Evolutionary conservation across 176 grass and related monocot genomes (phyloP), one percentile per base, ranked within the genome.

Genomic region (Eremochloa ophiuroides): DNA sequence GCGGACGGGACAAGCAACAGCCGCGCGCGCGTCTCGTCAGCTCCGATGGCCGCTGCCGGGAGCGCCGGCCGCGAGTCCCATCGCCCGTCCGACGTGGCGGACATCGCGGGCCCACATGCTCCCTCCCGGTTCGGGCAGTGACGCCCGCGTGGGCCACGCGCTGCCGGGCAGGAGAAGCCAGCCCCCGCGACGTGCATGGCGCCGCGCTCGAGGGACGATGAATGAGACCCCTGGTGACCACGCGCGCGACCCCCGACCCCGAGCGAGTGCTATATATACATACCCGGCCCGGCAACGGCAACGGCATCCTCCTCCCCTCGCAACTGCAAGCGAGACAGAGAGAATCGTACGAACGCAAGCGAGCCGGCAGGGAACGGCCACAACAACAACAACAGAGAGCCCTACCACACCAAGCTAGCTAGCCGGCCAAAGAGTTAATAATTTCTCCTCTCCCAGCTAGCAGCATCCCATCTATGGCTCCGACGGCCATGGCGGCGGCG

Each of bases 141-240:
- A 91, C 84, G 84, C 71, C 75, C 22, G 67, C 38, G 81, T 88
- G 88, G 95, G 92, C 83, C 92, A 85, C 77, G 46, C 80, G 16
- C 38, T 94, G 87, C 40, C 85, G 76, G 76, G 53, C 62, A 40
- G 28, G 16, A 15, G n/a, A n/a, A n/a, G n/a, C n/a, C 25, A 42
- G 29, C 10, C 16, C 22, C 22, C 18, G 0, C 34, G 88, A 91
- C 93, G 85, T 98, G 95, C 95, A 98, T 92, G 85, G 77, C 75
- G 62, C 8, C 44, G 53, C 9, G n/a, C n/a, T n/a, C n/a, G 53
- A 11, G 2, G 53, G 53, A 40, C 3, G 39, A 11, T n/a, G n/a
- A n/a, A n/a, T n/a, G 16, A 18, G 2, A 9, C 6, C 20, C 22
- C 51, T 8, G n/a, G n/a, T 56, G 22, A 2, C 53, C 53, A 25